Percentiles rank a stretch among this genome's conserved stretches.
These are phyloP conservation scores for Phycomyces blakesleeanus DNA, from an alignment of 192 early-diverging fungal species.

Conservation along the genomic window DNA sequence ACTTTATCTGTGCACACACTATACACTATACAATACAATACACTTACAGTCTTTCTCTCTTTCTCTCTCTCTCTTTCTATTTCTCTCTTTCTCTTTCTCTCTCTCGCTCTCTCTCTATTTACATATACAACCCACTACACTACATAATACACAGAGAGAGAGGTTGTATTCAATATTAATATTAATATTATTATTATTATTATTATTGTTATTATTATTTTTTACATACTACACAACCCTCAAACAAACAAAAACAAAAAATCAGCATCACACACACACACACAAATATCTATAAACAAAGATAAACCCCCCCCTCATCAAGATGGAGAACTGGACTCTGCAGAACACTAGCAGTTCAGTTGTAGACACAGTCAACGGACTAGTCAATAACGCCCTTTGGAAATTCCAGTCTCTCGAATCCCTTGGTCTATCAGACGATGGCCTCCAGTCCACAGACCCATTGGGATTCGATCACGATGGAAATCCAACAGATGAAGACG, in stretches of 20 bases:
- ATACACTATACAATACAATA: too few species aligned
- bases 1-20: too few species aligned
- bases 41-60: too few species aligned
- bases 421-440: constrained; percentile 7
- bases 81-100: too few species aligned
- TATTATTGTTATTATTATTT: neutral
- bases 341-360: constrained; percentile 12
- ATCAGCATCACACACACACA: too few species aligned
- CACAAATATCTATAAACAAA: too few species aligned
- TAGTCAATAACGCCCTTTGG: constrained; percentile 21
- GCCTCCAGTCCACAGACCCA: neutral
- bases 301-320: neutral
- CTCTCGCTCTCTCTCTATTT: too few species aligned
- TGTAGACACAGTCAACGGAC: constrained; percentile 8
- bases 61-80: too few species aligned
- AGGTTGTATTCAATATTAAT: neutral
- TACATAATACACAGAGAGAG: too few species aligned
- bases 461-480: constrained; percentile 4
- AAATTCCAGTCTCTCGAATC: constrained; percentile 22
- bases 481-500: constrained; percentile 6
- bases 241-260: too few species aligned
- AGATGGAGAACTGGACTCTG: constrained; percentile 29
- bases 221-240: too few species aligned
- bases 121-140: too few species aligned
- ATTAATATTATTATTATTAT: neutral